These are phyloP conservation scores for Lasiodiplodia sp. DNA, from an alignment of 2,329 filamentous ascomycete species.

Conservation along the genomic window DNA sequence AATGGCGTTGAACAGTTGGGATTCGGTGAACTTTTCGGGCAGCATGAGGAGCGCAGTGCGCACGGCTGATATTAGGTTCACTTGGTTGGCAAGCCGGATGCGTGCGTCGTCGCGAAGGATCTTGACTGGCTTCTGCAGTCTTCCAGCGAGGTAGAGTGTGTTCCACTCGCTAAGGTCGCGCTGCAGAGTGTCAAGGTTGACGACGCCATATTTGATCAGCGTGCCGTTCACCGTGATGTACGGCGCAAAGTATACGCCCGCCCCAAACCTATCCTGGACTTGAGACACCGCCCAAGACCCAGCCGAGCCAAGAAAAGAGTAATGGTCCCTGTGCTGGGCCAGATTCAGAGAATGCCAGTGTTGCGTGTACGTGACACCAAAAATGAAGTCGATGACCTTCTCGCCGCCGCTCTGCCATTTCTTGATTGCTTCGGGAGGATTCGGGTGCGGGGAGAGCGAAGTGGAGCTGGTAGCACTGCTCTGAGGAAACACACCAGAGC, in stretches of 20 bases:
- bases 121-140: constrained; percentile 96
- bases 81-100: constrained; percentile 92
- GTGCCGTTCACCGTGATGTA: constrained; percentile 95
- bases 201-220: constrained; percentile 97
- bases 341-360: constrained; percentile 98
- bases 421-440: constrained; percentile 79
- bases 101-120: constrained; percentile 93
- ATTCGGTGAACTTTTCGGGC: constrained; percentile 83
- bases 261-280: constrained; percentile 87
- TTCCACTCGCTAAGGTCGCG: constrained; percentile 89
- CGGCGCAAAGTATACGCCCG: constrained; percentile 97
- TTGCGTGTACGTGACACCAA: constrained; percentile 91
- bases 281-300: constrained; percentile 85
- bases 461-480: constrained; percentile 57
- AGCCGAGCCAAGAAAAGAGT: constrained; percentile 82
- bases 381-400: constrained; percentile 99
- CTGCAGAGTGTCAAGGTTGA: constrained; percentile 89
- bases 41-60: constrained; percentile 88
- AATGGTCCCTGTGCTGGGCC: constrained; percentile 86
- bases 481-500: constrained; percentile 94
- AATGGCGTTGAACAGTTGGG: constrained; percentile 88
- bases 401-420: constrained; percentile 86
- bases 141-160: constrained; percentile 93
- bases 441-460: constrained; percentile 76
- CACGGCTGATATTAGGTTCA: constrained; percentile 91